Percentiles rank a stretch among this genome's conserved stretches.
Evolutionary conservation across 257 asterid genomes (phyloP).

Genomic region (Primulina eburnea): DNA sequence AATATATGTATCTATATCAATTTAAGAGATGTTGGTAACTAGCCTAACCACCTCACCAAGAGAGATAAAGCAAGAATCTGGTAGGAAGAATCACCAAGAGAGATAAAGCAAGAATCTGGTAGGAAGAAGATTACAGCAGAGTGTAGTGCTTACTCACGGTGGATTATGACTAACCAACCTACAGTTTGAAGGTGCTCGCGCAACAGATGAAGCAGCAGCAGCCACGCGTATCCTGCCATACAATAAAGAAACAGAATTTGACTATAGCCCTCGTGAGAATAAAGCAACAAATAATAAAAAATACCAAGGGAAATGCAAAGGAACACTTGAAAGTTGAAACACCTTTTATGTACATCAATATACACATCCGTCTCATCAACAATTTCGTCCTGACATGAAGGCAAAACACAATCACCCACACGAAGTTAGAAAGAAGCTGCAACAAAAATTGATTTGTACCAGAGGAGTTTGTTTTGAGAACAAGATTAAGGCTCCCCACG

Average conservation of each 20-base stretch:
- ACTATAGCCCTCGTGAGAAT: constrained; percentile 1
- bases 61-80: constrained; percentile 17
- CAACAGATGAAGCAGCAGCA: constrained; percentile 59
- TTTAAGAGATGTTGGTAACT: not conserved
- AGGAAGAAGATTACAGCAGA: not conserved
- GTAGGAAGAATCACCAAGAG: not conserved
- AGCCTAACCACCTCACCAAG: not conserved
- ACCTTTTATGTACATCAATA: constrained; percentile 95
- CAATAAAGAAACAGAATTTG: constrained; percentile 16
- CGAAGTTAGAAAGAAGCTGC: not conserved
- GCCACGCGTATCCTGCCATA: constrained; percentile 83
- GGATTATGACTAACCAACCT: constrained; percentile 45
- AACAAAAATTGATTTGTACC: not conserved
- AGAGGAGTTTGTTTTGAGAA: not conserved
- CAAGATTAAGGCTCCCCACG: not conserved
- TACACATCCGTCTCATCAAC: constrained; percentile 96
- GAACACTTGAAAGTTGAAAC: not conserved
- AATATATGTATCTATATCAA: not conserved
- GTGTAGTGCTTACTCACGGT: constrained; percentile 38
- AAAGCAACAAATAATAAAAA: not conserved
- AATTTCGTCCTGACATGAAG: constrained; percentile 77
- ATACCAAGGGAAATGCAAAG: not conserved
- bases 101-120: constrained; percentile 15
- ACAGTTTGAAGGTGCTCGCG: constrained; percentile 68
- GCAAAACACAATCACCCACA: constrained; percentile 17